Evolutionary conservation across 345 rosid species (phyloP).

Genomic region (Salix koriyanagi): DNA sequence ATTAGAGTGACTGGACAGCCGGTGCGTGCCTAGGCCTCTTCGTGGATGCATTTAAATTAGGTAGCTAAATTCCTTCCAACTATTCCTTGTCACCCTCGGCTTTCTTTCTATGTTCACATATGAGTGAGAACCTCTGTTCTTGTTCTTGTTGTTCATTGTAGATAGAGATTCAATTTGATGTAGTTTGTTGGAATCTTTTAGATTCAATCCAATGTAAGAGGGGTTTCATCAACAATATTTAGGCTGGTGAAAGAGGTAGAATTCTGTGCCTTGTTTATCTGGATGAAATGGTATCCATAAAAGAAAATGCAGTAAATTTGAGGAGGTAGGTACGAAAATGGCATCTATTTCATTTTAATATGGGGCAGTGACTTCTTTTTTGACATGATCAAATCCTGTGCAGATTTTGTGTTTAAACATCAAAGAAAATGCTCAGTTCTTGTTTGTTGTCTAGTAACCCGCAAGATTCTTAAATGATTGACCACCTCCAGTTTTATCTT

Average conservation of each 20-base stretch:
- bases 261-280: neutral
- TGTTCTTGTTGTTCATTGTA: neutral
- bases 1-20: slow-evolving; percentile 79
- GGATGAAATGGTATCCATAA: neutral
- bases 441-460: neutral
- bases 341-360: neutral
- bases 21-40: slow-evolving; percentile 94
- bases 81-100: neutral
- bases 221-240: neutral
- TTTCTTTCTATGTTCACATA: neutral
- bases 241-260: neutral
- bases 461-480: neutral
- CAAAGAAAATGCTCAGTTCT: neutral
- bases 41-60: slow-evolving; percentile 95
- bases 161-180: neutral
- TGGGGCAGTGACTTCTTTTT: neutral
- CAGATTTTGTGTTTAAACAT: neutral
- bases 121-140: neutral
- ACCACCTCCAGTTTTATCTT: neutral
- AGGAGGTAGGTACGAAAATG: neutral
- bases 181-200: neutral
- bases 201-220: neutral
- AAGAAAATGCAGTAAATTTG: neutral
- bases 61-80: slow-evolving; percentile 42
- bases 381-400: neutral